Evolutionary conservation across 331 rosid genomes (phyloP).

Genomic region (Phaseolus coccineus): DNA sequence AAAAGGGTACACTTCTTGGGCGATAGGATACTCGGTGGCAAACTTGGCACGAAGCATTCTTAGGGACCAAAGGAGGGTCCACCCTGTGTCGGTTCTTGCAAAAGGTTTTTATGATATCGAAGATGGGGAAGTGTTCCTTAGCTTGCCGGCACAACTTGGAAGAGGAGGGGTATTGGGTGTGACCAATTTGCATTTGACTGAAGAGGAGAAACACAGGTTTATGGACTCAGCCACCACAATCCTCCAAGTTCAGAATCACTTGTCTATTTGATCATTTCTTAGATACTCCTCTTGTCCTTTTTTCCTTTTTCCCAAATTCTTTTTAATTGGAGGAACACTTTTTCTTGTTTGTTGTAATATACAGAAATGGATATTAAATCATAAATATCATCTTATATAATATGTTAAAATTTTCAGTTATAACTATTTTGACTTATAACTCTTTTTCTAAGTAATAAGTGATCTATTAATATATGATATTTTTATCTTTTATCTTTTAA

Average conservation of each 20-base stretch:
- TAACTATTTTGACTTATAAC: too few relatives aligned
- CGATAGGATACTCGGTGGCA: constrained; percentile 87
- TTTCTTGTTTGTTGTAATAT: too few relatives aligned
- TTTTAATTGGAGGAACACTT: too few relatives aligned
- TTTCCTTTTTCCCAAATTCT: background rate
- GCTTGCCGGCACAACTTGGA: constrained; percentile 87
- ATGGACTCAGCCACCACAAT: constrained; percentile 75
- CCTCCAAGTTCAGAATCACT: constrained; percentile 64
- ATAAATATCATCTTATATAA: too few relatives aligned
- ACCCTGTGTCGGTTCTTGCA: constrained; percentile 81
- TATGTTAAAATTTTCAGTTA: too few relatives aligned
- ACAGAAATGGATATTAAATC: too few relatives aligned
- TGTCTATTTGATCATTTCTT: constrained; percentile 53
- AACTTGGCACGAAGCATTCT: constrained; percentile 65
- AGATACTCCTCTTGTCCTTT: background rate
- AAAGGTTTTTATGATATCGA: constrained; percentile 75
- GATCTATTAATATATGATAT: too few relatives aligned
- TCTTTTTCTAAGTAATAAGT: too few relatives aligned
- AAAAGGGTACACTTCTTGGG: constrained; percentile 98
- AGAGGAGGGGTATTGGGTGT: constrained; percentile 80
- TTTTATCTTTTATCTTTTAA: too few relatives aligned
- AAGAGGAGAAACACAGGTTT: constrained; percentile 65
- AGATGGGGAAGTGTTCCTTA: constrained; percentile 77
- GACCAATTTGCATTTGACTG: constrained; percentile 70
- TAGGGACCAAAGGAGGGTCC: constrained; percentile 84